Conservation (phyloP, 106 monocot genomes). For the Dactylorhiza incarnata region DNA sequence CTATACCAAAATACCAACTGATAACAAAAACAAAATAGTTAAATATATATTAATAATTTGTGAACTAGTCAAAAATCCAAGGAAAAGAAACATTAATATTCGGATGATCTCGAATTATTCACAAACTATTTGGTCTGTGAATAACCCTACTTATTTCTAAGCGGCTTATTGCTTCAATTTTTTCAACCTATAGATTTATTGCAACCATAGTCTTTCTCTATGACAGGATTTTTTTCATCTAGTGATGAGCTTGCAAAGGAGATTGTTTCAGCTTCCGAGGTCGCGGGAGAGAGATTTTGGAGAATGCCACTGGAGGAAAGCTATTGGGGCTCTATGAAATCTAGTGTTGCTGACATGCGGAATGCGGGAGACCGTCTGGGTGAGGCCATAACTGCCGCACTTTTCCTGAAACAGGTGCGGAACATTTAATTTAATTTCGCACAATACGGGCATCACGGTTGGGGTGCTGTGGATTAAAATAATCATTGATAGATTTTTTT, state of each 20-base stretch:
- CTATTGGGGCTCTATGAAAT: slow-evolving; percentile 78
- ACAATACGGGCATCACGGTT: too few relatives aligned
- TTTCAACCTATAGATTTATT: too few relatives aligned
- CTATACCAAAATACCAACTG: too few relatives aligned
- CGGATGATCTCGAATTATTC: too few relatives aligned
- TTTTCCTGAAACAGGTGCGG: slow-evolving; percentile 70
- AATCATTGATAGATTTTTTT: not conserved
- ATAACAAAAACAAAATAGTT: not conserved
- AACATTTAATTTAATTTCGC: too few relatives aligned
- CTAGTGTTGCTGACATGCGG: slow-evolving; percentile 70
- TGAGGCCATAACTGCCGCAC: slow-evolving; percentile 62
- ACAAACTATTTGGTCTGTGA: too few relatives aligned
- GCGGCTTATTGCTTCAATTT: too few relatives aligned
- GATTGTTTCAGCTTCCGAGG: slow-evolving; percentile 32
- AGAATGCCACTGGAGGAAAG: slow-evolving; percentile 70
- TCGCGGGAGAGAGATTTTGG: slow-evolving; percentile 66
- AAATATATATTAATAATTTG: not conserved
- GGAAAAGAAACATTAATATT: too few relatives aligned
- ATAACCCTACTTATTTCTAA: too few relatives aligned
- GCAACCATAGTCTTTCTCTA: not conserved
- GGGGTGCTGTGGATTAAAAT: not conserved
- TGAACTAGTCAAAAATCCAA: too few relatives aligned
- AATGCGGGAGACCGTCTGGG: slow-evolving; percentile 62
- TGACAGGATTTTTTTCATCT: slow-evolving; percentile 54
- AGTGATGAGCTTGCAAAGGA: slow-evolving; percentile 64